Conservation (phyloP, 106 monocot species). For the Allium cepa region DNA sequence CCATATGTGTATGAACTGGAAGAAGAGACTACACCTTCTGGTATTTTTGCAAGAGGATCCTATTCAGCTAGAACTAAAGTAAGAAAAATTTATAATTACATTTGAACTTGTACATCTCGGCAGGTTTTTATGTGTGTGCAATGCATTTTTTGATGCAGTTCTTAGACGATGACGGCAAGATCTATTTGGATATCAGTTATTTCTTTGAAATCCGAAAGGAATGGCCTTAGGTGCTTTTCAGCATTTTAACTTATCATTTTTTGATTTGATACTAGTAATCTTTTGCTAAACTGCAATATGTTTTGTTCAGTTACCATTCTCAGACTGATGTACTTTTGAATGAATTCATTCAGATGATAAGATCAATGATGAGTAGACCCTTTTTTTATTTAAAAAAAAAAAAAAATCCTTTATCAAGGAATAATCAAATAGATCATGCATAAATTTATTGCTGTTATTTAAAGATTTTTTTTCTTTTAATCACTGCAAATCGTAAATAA, state of each 20-base stretch:
- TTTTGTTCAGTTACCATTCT: no score
- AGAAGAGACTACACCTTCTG: constrained; percentile 90
- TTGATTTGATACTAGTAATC: background rate
- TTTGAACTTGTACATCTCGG: no score
- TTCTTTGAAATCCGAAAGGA: constrained; percentile 28
- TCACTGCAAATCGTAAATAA: no score
- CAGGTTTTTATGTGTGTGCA: background rate
- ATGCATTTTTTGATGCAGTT: constrained; percentile 10
- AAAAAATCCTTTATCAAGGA: background rate
- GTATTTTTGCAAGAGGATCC: constrained; percentile 70
- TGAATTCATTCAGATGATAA: background rate
- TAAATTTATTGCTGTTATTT: no score
- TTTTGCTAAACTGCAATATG: no score
- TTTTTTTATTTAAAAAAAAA: background rate
- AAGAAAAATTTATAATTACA: background rate
- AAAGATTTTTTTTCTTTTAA: no score
- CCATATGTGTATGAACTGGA: constrained; percentile 70
- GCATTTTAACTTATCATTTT: background rate
- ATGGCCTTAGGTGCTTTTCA: constrained; percentile 6
- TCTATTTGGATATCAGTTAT: constrained; percentile 23
- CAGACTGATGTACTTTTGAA: background rate
- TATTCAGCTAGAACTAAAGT: constrained; percentile 84
- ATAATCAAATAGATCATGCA: background rate
- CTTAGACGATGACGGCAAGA: constrained; percentile 24
- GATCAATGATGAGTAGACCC: background rate